Evolutionary conservation across 306 rosid species (phyloP), one percentile per base, ranked within the genome.

Genomic region (Quercus robur): DNA sequence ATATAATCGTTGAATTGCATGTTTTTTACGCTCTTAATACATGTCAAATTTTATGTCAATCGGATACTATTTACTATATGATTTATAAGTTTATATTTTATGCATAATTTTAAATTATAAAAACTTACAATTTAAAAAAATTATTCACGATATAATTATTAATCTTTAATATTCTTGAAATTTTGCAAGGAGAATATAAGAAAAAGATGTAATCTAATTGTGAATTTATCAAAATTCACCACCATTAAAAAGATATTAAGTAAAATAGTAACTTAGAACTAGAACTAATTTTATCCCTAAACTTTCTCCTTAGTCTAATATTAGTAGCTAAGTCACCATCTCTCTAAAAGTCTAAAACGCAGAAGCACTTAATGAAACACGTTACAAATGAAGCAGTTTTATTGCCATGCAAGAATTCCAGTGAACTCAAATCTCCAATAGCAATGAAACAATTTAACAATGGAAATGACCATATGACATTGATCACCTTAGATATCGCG

Each of bases 401-500:
- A 35, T 46, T 20, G 18, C 41, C 70, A 75, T 23, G 38, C 25
- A 15, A 75, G 21, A 59, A 23, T 20, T 68, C 4, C 26, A 10
- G 69, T 81, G 30, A 17, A 9, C 71, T 46, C 77, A 15, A 28
- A 70, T 38, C 26, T 17, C 55, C 9, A 70, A 28, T 28, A 33
- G 57, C 56, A 52, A 21, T 41, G 13, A 77, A 11, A 57, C 70
- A 35, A 35, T 35, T 35, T 2, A 35, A 35, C 41, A 35, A 62
- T 18, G 13, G 14, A 73, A 11, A 30, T 52, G 46, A 35, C 41
- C 41, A 6, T 35, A 6, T 35, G 9, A 26, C 25, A 20, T 44
- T 11, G 63, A 76, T 77, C 78, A 94, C 99, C 98, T 90, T 96
- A 10, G 98, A 89, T 71, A 93, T 90, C 25, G 99, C 99, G 44